Evolutionary conservation across 2,329 filamentous ascomycete genomes (phyloP).

Genomic region (Aspergillus texensis): DNA sequence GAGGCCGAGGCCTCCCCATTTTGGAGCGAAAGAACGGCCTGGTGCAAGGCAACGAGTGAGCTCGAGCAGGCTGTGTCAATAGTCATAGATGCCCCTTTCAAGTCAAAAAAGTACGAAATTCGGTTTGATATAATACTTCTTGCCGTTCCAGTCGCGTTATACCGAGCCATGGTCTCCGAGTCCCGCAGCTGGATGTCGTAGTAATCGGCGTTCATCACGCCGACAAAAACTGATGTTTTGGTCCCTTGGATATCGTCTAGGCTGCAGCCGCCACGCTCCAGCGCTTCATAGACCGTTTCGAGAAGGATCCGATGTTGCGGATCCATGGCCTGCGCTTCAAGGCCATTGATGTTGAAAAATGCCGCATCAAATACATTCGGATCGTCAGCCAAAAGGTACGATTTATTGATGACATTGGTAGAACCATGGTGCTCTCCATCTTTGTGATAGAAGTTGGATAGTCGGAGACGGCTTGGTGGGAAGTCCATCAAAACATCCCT

Average conservation of each 20-base stretch:
- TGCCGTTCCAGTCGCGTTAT: slow-evolving; percentile 35
- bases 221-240: slow-evolving; percentile 29
- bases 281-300: slow-evolving; percentile 30
- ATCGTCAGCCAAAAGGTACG: no score
- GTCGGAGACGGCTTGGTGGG: background rate
- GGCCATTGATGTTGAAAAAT: no score
- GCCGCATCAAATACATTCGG: no score
- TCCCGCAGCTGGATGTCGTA: slow-evolving; percentile 27
- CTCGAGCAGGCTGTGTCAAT: slow-evolving; percentile 53
- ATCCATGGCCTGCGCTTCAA: background rate
- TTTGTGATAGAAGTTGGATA: background rate
- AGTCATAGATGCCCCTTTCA: slow-evolving; percentile 44
- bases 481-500: background rate
- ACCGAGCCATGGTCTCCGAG: slow-evolving; percentile 26
- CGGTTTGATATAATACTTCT: slow-evolving; percentile 34
- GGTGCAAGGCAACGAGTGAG: slow-evolving; percentile 41
- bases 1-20: slow-evolving; percentile 30
- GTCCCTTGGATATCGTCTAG: slow-evolving; percentile 30
- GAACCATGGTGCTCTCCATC: background rate
- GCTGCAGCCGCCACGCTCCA: slow-evolving; percentile 27
- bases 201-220: slow-evolving; percentile 33
- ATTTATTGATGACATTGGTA: background rate
- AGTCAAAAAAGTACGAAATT: slow-evolving; percentile 36
- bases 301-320: slow-evolving; percentile 31
- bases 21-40: slow-evolving; percentile 35